A percentile compares a stretch with the other conserved stretches of the same genome.
phyloP scores from a whole-genome alignment of 2,329 filamentous ascomycete genomes.

The Didymella keratinophila region DNA sequence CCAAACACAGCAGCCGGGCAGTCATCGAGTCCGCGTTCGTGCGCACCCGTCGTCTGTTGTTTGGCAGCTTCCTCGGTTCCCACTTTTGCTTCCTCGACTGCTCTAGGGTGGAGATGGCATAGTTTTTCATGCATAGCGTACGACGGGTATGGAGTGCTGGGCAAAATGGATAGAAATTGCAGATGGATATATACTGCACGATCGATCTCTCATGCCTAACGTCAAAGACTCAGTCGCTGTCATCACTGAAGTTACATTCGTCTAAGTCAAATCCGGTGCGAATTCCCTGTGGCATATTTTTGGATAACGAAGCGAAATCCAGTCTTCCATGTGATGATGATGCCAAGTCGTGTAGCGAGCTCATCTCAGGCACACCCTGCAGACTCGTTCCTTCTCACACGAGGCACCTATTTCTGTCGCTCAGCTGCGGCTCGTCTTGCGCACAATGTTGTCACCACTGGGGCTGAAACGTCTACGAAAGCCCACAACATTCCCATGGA shows the following conservation, averaged over 20 bases:
- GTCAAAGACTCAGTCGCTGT: neutral
- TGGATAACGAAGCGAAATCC: neutral
- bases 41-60: slow-evolving; percentile 1
- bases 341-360: slow-evolving; percentile 11
- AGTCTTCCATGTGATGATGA: slow-evolving; percentile 4
- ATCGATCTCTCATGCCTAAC: no score
- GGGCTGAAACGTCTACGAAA: neutral
- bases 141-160: slow-evolving; percentile 1
- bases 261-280: neutral
- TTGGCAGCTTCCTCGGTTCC: slow-evolving; percentile 8
- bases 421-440: slow-evolving; percentile 12
- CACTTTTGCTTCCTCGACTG: slow-evolving; percentile 17
- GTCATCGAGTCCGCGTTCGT: slow-evolving; percentile 12
- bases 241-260: neutral
- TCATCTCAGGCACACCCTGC: slow-evolving; percentile 1
- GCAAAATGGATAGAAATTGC: slow-evolving; percentile 10
- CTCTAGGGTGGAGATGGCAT: slow-evolving; percentile 14
- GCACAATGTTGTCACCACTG: neutral
- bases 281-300: neutral
- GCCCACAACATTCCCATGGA: no score
- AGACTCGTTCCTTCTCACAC: neutral
- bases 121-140: slow-evolving; percentile 25
- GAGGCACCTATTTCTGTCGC: slow-evolving; percentile 6
- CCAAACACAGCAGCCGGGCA: slow-evolving; percentile 20
- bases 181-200: slow-evolving; percentile 6